Evolutionary conservation across 1,139 yeast genomes (phyloP).

Genomic region (Hansenula lynferdii): DNA sequence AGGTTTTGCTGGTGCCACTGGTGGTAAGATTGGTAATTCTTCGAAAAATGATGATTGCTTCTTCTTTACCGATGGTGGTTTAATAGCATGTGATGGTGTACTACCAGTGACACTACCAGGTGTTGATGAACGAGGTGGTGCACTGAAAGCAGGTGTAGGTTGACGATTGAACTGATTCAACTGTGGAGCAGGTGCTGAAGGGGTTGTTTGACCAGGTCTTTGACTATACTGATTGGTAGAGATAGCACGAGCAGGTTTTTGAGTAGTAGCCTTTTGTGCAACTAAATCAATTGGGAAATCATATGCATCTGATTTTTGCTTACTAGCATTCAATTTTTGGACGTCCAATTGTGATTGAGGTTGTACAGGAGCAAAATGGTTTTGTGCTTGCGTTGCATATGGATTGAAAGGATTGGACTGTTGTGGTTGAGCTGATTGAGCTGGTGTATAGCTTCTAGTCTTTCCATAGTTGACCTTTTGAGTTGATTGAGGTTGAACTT

Average conservation of each 20-base stretch:
- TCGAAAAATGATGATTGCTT: conserved; percentile 46
- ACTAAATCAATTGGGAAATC: conserved; percentile 71
- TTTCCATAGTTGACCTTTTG: no score
- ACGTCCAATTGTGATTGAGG: conserved; percentile 21
- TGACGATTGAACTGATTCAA: conserved; percentile 5
- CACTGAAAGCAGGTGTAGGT: conserved; percentile 1
- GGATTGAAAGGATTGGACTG: conserved; percentile 3
- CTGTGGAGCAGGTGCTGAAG: not conserved
- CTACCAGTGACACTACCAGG: conserved; percentile 10
- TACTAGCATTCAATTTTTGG: conserved; percentile 36
- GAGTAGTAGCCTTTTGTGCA: conserved; percentile 31
- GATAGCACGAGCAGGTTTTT: conserved; percentile 26
- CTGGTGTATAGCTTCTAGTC: not conserved
- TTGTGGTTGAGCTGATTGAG: conserved; percentile 4
- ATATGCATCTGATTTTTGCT: conserved; percentile 67
- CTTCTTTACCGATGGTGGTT: conserved; percentile 13
- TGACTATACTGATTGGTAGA: conserved; percentile 4
- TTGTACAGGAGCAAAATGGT: conserved; percentile 2
- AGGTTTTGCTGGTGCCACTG: conserved; percentile 15
- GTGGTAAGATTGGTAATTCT: conserved; percentile 39
- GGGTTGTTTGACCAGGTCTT: not conserved
- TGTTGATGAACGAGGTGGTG: not conserved
- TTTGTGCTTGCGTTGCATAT: conserved; percentile 7
- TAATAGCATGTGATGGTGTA: conserved; percentile 14
- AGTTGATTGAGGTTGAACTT: no score